Evolutionary conservation across 2,329 filamentous ascomycete species (phyloP).

Genomic region (Cladosporium cucumerinum): DNA sequence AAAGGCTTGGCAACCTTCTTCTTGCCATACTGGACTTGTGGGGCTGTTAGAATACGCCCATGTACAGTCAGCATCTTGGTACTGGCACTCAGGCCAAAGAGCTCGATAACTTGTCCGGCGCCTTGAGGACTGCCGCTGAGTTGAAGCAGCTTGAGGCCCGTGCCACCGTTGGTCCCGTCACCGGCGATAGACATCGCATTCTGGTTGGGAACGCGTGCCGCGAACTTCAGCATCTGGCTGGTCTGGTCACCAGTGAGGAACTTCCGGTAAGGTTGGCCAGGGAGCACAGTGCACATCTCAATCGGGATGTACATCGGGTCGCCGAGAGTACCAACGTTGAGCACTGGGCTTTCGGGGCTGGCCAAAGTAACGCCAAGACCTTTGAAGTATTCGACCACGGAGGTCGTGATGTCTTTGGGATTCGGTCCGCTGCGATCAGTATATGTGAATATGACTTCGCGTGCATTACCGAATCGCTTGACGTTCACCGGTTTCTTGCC

Average conservation of each 20-base stretch:
- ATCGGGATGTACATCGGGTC: slow-evolving; percentile 64
- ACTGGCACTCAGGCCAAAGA: slow-evolving; percentile 63
- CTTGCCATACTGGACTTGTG: slow-evolving; percentile 56
- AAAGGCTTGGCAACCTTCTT: slow-evolving; percentile 18
- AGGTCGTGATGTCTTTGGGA: slow-evolving; percentile 42
- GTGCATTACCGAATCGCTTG: slow-evolving; percentile 37
- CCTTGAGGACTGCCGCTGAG: slow-evolving; percentile 34
- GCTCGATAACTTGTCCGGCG: slow-evolving; percentile 23
- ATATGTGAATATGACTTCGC: slow-evolving; percentile 50
- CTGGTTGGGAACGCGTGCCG: slow-evolving; percentile 61
- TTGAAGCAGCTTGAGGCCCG: slow-evolving; percentile 57
- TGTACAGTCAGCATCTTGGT: slow-evolving; percentile 66
- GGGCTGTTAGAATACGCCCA: slow-evolving; percentile 64
- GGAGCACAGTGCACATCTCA: slow-evolving; percentile 61
- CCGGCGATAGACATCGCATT: slow-evolving; percentile 65
- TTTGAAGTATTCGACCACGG: slow-evolving; percentile 52
- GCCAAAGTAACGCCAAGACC: slow-evolving; percentile 39
- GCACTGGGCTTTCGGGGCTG: slow-evolving; percentile 50
- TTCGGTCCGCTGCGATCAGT: slow-evolving; percentile 19
- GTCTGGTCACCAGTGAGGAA: slow-evolving; percentile 62
- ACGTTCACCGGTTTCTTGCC: slow-evolving; percentile 19
- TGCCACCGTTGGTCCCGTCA: slow-evolving; percentile 34
- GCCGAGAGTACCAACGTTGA: slow-evolving; percentile 61
- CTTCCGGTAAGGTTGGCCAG: slow-evolving; percentile 61
- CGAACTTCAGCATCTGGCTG: slow-evolving; percentile 66